Evolutionary conservation across 306 rosid genomes (phyloP), one percentile per base, ranked within the genome.

Genomic region (Prunus padus): DNA sequence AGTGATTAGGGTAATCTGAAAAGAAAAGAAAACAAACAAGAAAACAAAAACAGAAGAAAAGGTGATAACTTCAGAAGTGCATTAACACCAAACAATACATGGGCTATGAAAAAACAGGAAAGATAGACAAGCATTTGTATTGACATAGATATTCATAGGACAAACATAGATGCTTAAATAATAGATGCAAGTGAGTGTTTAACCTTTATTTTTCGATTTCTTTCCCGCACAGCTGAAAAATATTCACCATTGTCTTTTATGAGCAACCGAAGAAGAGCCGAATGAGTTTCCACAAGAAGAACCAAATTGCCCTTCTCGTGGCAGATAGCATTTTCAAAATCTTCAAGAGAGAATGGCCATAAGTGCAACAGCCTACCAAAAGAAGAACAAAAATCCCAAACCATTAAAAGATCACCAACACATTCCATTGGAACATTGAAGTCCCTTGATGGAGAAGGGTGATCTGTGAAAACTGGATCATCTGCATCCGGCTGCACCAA

Each of bases 251-350:
- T 74, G 20, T 89, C 93, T 65, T 84, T 84, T 55, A 92, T 78
- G 50, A 95, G 97, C 87, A 92, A 66, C 57, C 97, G 97, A 42
- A 95, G 82, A 74, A 90, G 90, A 79, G 90, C 86, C 56, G 97
- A 79, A 84, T 92, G 99, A 84, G 89, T 77, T 89, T 95, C 99
- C 86, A 92, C 92, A 59, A 95, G 97, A 77, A 95, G 93, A 75
- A 80, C 77, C 76, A 78, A 83, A 74, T 84, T 90, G 76, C 97
- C 80, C 31, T 86, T 96, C 88, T 88, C 88, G 77, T 95, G 97
- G 80, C 91, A 80, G 74, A 95, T 79, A 46, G 97, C 93, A 78
- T 82, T 86, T 85, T 95, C 99, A 80, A 95, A 92, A 84, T 92
- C 93, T 83, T 87, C 97, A 50, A 92, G 79, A 83, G 97, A 84